Base-by-base conservation (phyloP, 129 eudicot species). In the Calendula officinalis region DNA sequence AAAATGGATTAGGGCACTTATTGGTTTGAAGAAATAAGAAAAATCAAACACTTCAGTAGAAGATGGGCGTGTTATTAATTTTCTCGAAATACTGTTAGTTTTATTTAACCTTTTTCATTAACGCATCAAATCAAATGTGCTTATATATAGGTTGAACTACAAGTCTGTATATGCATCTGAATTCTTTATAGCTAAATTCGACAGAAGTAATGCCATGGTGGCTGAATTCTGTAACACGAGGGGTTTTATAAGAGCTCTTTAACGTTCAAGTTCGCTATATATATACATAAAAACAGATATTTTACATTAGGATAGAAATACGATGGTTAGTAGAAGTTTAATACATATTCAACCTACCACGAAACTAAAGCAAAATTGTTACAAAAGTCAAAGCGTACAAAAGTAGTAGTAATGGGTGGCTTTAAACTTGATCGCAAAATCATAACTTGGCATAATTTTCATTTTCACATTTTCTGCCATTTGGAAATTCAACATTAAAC, bases 21-120 rank as follows among this genome's bases (percentile, higher is more conserved):
- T 91, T 71, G 96, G 98, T 15, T 62, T 78, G 48, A 91, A 91
- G 87, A 91, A 87, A 69, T 66, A 88, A 47, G 94, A 91, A 33
- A 91, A 79, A 59, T 78, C 94, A 53, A 81, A 68, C 39, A 75
- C 77, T 47, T 75, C 80, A 2, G 88, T 74, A 43, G 84, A 82
- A 53, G 81, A 82, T 76, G 98, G 81, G 61, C 84, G 73, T 63
- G 96, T 84, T 58, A 68, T 61, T 74, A 47, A 22, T 43, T 10
- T 62, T n/a, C 30, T 22, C 30, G 30, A 22, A 22, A 22, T 22
- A 22, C 30, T 22, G 30, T 22, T 22, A 22, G 1, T 0, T 67
- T 53, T 9, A 35, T 32, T 17, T 15, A 2, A 8, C 4, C 22
- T 8, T 44, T 10, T 8, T 32, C 34, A n/a, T n/a, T n/a, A n/a